Evolutionary conservation across 192 early-diverging fungal genomes (phyloP), one percentile per base, ranked within the genome.

Genomic region (Anaeromyces robustus): DNA sequence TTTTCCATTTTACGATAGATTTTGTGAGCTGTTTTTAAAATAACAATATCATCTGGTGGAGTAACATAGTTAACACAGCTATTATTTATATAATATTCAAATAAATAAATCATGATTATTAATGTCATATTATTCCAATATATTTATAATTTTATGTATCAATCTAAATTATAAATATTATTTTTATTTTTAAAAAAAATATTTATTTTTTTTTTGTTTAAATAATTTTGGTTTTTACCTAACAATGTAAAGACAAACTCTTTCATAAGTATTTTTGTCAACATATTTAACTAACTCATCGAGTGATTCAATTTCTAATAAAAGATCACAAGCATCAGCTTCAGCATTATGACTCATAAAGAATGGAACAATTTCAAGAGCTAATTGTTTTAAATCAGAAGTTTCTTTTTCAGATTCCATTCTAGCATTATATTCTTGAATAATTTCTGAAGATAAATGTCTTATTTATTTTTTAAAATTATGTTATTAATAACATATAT

Each of bases 331-430:
- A 12, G 98, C 97, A 87, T 99, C 98, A 2, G 96, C 96, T 85
- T 99, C 98, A 12, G 96, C 97, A 81, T 98, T 98, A 86, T 99
- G 96, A 82, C 95, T 91, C 86, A 99, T 86, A 82, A 96, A 96
- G 86, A 98, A 99, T 29, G 96, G 95, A 28, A 96, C 94, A 34
- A 97, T 91, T 78, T 96, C 92, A 80, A 94, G 80, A 5, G 95
- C 96, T 81, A 95, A 86, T 18, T 85, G 84, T 34, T 94, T 79
- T 52, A 98, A 86, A 77, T 93, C 88, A 12, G 78, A 28, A 18
- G 43, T 80, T 30, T 83, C 78, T 77, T 89, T 82, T 3, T 93
- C 93, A 18, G 85, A 86, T 43, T 95, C 95, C 68, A 86, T 81
- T 78, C 91, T 91, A 30, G 86, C 81, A 77, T 86, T 82, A 85